A percentile compares a stretch with the other conserved stretches of the same genome.
These are phyloP conservation scores for Batrachochytrium dendrobatidis DNA, from an alignment of 371 early-diverging fungal species.

Conservation along the genomic window DNA sequence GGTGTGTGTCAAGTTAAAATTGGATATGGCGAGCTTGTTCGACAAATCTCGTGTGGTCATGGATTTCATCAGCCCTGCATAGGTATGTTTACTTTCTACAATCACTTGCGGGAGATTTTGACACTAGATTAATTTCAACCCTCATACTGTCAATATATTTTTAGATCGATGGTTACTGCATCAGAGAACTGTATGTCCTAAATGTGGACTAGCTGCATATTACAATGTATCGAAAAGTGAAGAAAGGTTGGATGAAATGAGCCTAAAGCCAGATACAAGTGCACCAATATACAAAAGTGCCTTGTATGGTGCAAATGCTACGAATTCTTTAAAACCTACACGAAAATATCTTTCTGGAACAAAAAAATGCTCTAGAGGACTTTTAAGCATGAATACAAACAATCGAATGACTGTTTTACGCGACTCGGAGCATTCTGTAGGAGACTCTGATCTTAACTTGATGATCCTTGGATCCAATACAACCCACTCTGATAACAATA, in stretches of 20 bases:
- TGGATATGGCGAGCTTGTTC: slow-evolving; percentile 15
- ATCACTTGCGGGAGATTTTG: no score
- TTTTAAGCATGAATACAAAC: no score
- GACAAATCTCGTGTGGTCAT: slow-evolving; percentile 32
- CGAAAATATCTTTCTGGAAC: neutral
- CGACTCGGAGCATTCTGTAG: no score
- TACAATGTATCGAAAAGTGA: neutral
- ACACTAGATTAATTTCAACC: neutral
- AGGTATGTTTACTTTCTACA: slow-evolving; percentile 5
- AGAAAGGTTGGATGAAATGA: neutral
- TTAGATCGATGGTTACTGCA: slow-evolving; percentile 34
- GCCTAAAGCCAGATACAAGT: neutral
- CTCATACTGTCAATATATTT: neutral
- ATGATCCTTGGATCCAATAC: no score
- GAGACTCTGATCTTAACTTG: no score
- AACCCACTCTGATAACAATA: no score
- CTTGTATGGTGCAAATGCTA: no score
- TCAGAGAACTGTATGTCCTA: slow-evolving; percentile 27
- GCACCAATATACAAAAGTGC: neutral
- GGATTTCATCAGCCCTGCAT: slow-evolving; percentile 33
- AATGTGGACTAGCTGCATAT: slow-evolving; percentile 28
- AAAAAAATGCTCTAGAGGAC: no score
- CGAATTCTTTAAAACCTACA: no score
- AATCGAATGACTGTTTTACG: no score
- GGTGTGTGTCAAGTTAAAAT: slow-evolving; percentile 20